Evolutionary conservation across 345 rosid species (phyloP), one percentile per base, ranked within the genome.

Genomic region (Sisymbrium irio): DNA sequence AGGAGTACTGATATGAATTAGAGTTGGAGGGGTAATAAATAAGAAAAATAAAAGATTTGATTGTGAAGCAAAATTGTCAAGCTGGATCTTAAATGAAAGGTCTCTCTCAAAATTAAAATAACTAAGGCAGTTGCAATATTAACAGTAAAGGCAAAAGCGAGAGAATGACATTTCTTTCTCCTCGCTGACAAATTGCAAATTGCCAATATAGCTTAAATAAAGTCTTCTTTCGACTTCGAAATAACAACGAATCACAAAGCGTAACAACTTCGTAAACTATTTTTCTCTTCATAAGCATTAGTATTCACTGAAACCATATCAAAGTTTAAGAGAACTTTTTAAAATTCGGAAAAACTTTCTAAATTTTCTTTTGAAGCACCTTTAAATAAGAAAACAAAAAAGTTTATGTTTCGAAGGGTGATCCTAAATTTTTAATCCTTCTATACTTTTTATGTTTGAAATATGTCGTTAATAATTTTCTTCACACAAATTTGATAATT

Each of bases 21-120:
- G 32, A 74, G 49, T 72, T 50, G 54, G 65, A 39, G 49, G 25
- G 30, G 42, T 69, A 9, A 54, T 69, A 54, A 62, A n/a, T n/a
- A n/a, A n/a, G n/a, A n/a, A 35, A 62, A 30, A 30, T 0, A 55
- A 33, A 54, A 63, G n/a, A 63, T 36, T 33, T 62, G 67, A 64
- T 36, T 46, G 61, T 56, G 76, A 54, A 54, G 60, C 54, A 65
- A 56, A 58, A 68, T 61, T 77, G 76, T 64, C 64, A 70, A 70
- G 80, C 80, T 77, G 80, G 76, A 45, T 54, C 72, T 63, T 71
- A 47, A 64, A 77, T 77, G 80, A 77, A 56, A 65, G 47, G 80
- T 71, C 80, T 71, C 79, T 69, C 76, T 71, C 80, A 77, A 14
- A 70, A 67, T 59, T 37, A 14, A 59, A 49, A 45, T 28, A 75